phyloP scores from a whole-genome alignment of 1,284 basidiomycete species.

The Heterobasidion parviporum region DNA sequence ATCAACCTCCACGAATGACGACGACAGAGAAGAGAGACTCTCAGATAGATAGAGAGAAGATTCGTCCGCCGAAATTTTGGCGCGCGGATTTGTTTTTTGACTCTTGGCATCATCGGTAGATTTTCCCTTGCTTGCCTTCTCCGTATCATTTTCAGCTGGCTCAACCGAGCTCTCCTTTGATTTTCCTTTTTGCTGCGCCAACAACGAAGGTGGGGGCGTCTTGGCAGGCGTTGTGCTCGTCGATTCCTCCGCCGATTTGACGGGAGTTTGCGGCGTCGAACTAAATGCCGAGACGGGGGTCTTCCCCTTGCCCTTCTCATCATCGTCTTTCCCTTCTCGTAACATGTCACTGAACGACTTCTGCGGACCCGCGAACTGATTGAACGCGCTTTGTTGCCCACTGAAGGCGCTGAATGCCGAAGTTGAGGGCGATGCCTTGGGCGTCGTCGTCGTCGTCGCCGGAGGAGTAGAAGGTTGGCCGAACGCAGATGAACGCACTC shows the following conservation, averaged over 20 bases:
- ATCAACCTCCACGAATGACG: conserved; percentile 24
- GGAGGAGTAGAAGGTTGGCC: conserved; percentile 6
- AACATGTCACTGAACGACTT: conserved; percentile 35
- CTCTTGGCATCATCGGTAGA: neutral
- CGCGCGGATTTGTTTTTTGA: neutral
- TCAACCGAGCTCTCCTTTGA: neutral
- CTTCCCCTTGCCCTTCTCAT: conserved; percentile 14
- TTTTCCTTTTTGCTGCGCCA: neutral
- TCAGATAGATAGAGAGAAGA: conserved; percentile 6
- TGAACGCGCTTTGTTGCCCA: conserved; percentile 33
- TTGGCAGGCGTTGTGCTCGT: conserved; percentile 1
- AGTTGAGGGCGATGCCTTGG: neutral
- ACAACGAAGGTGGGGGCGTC: neutral
- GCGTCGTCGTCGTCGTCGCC: neutral
- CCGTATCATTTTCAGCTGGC: neutral
- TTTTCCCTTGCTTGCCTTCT: neutral
- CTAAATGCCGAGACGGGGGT: conserved; percentile 7
- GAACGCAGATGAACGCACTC: conserved; percentile 16
- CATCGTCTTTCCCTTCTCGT: conserved; percentile 15
- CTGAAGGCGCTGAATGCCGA: conserved; percentile 41
- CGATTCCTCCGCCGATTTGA: neutral
- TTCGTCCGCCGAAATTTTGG: conserved; percentile 6
- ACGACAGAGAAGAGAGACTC: conserved; percentile 14
- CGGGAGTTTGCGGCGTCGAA: neutral
- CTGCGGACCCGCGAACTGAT: conserved; percentile 26